Evolutionary conservation across 495 filamentous ascomycete genomes (phyloP).

Genomic region (Delitschia confertaspora): DNA sequence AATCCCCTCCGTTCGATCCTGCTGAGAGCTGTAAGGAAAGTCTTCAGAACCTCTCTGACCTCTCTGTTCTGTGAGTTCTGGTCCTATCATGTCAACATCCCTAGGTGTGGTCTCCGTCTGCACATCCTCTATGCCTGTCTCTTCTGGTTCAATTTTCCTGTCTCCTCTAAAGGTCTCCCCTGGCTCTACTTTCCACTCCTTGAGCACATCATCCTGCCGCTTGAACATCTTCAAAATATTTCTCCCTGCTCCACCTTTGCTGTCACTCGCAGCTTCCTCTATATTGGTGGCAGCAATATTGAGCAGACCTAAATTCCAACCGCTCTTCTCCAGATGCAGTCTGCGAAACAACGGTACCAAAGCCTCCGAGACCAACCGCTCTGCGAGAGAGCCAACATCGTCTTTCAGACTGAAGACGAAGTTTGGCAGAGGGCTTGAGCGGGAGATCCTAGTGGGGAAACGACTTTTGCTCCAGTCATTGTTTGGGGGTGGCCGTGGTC

Average conservation of each 20-base stretch:
- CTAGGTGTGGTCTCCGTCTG: no score
- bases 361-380: conserved; percentile 58
- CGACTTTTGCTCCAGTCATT: conserved; percentile 45
- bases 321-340: conserved; percentile 57
- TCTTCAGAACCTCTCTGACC: conserved; percentile 16
- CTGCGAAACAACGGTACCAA: conserved; percentile 62
- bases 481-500: conserved; percentile 50
- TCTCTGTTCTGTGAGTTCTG: no score
- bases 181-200: conserved; percentile 54
- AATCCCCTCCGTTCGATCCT: conserved; percentile 30
- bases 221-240: conserved; percentile 38
- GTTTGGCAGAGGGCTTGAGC: conserved; percentile 55
- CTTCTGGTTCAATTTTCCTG: neutral
- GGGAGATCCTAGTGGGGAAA: conserved; percentile 56
- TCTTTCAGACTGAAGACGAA: conserved; percentile 60
- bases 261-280: conserved; percentile 47
- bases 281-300: conserved; percentile 88
- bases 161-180: conserved; percentile 35
- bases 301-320: conserved; percentile 71
- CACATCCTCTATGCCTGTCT: no score
- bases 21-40: conserved; percentile 20
- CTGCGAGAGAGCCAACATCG: conserved; percentile 48
- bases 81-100: no score
- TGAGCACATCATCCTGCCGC: conserved; percentile 54
- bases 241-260: conserved; percentile 32